Conservation (phyloP, 2,329 filamentous ascomycete species). For the Epichloe aotearoae region DNA sequence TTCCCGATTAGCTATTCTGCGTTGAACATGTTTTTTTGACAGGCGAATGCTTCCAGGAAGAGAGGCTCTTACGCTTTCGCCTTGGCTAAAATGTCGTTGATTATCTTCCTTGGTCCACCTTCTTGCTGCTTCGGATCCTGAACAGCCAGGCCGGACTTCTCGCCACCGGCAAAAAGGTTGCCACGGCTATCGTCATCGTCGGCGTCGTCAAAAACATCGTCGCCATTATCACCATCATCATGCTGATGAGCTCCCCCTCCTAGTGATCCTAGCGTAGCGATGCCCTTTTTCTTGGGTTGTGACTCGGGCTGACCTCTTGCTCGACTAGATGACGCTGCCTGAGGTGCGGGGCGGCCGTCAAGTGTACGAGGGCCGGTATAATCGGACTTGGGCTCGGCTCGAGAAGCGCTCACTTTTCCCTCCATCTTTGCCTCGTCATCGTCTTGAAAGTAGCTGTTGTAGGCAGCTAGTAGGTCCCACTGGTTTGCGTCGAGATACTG, state of each 20-base stretch:
- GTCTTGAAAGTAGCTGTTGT: conserved; percentile 48
- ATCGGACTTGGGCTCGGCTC: conserved; percentile 20
- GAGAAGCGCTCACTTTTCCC: conserved; percentile 7
- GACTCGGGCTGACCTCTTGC: conserved; percentile 21
- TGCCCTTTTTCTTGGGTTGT: conserved; percentile 44
- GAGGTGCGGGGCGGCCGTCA: conserved; percentile 46
- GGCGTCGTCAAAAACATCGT: conserved; percentile 40
- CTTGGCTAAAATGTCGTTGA: conserved; percentile 51
- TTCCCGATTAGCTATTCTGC: background rate
- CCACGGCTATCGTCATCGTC: conserved; percentile 45
- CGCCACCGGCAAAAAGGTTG: conserved; percentile 71
- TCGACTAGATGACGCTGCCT: conserved; percentile 16
- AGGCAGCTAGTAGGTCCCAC: conserved; percentile 54
- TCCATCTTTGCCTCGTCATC: conserved; percentile 36
- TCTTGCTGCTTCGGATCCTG: conserved; percentile 42
- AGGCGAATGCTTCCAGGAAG: background rate
- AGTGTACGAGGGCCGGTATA: conserved; percentile 51
- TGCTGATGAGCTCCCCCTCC: conserved; percentile 34
- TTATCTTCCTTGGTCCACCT: conserved; percentile 38
- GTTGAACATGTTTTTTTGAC: background rate
- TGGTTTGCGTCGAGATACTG: conserved; percentile 51
- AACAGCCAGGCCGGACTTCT: conserved; percentile 64
- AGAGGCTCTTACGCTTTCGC: conserved; percentile 40
- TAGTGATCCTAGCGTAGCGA: conserved; percentile 47
- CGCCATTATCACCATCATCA: conserved; percentile 46